Evolutionary conservation across 2,329 filamentous ascomycete species (phyloP), one percentile per base, ranked within the genome.

Genomic region (Rasamsonia emersonii): DNA sequence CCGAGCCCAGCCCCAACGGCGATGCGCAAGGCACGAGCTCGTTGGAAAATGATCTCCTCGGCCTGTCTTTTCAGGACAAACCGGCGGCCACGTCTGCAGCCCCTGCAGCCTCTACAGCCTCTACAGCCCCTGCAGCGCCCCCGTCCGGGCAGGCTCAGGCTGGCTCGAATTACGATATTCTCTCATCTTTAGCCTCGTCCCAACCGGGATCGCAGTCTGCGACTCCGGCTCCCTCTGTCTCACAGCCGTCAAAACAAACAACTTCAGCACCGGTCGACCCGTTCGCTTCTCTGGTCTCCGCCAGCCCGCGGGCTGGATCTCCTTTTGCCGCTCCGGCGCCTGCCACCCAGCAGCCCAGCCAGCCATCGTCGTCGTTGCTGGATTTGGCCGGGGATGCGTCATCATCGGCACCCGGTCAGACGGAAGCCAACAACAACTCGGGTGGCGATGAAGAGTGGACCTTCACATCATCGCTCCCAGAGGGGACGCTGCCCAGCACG

Each of bases 381-480:
- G 56, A 61, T 32, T 38, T 58, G 18, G 44, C 40, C 9, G 53
- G 18, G 14, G 18, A 23, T 20, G 28, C 47, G 13, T 35, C 38
- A 25, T 33, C 45, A 18, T 36, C 53, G 24, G 40, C 53, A 4
- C 38, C 37, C 25, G 42, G 32, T 34, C 48, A 27, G 49, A 48
- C 36, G 42, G 49, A 42, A 35, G 43, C 49, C 27, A 50, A 62
- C 5, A n/a, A 66, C 24, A 14, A 65, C 18, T 39, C 54, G 5
- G 45, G 56, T 30, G 76, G 83, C 27, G 89, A 95, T 30, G 89
- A 96, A 42, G 89, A 96, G 51, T 96, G 89, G 88, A 82, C 77
- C 15, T 96, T 96, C 56, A 77, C 84, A 3, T 96, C 89, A 0
- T 80, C 89, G 0, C 68, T 95, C 9, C 89, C 89, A 3, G 69